Base-by-base conservation (phyloP, 1,284 basidiomycete genomes). In the Hemileia vastatrix region DNA sequence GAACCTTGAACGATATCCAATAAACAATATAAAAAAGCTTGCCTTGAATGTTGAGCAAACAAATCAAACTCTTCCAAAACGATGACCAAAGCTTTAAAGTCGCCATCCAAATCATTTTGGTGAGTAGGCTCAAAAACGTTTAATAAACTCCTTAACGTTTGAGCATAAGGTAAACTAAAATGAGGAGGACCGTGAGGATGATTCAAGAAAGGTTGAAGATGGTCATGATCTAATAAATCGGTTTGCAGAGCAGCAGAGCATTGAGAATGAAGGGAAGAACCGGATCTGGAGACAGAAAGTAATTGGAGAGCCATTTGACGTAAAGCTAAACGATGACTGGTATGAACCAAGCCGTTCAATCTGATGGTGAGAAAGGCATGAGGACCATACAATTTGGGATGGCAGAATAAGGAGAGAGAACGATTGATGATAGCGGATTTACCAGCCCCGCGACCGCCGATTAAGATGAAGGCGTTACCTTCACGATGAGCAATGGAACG, bases 31-130 rank as follows among this genome's bases (percentile, higher is more conserved):
- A 74, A 65, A 63, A 74, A 72, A 52, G 65, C 66, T 54, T 74
- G 72, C 6, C 72, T 61, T 27, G 55, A 54, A 2, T 69, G 67
- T 36, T 94, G 90, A 1, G 90, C 86, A 74, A 95, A 96, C 21
- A 91, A 80, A 72, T 96, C 93, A 74, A 95, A 92, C 8, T 86
- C 86, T 70, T 96, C 92, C 0, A 96, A 80, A 51, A 95, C 76
- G 50, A 96, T 80, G 54, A 96, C 76, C 0, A 88, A 85, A 0
- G 92, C 85, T 23, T 87, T 55, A 9, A 18, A 47, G 47, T 27
- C n/a, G 3, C 21, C 3, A 33, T 27, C 52, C 15, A 43, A 23
- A 11, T 18, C 33, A 15, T 19, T 2, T 19, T 33, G 24, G 19
- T 36, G 27, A n/a, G 21, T 44, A 31, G 57, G 57, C 24, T 59